Evolutionary conservation across 768 basidiomycete species (phyloP).

Genomic region (Panaeolus papilionaceus): DNA sequence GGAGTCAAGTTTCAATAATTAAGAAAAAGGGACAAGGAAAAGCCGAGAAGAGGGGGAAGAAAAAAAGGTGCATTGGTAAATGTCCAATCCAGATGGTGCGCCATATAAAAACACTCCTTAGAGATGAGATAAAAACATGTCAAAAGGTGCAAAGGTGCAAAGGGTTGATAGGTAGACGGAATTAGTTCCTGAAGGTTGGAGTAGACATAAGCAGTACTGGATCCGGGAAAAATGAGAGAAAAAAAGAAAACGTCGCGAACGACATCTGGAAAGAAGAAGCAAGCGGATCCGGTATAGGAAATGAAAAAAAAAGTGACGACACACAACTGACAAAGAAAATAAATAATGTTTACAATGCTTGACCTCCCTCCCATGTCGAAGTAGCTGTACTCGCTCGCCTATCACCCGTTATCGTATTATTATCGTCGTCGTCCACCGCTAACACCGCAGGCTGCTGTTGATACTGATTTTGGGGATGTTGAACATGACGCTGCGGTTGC

Average conservation of each 20-base stretch:
- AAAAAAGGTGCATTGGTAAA: constrained; percentile 24
- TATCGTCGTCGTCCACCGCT: constrained; percentile 37
- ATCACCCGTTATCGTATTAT: constrained; percentile 35
- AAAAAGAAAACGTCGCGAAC: constrained; percentile 18
- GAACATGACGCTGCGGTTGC: constrained; percentile 15
- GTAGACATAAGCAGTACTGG: constrained; percentile 28
- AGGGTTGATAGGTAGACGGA: constrained; percentile 10
- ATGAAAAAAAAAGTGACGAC: constrained; percentile 23
- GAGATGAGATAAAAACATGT: constrained; percentile 21
- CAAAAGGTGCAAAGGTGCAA: constrained; percentile 19
- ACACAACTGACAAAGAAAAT: constrained; percentile 22
- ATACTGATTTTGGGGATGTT: constrained; percentile 18
- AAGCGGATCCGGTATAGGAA: constrained; percentile 3
- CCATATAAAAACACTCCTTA: constrained; percentile 27
- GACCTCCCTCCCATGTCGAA: constrained; percentile 46
- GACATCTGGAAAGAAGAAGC: background rate
- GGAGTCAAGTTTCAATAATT: constrained; percentile 3
- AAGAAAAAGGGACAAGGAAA: background rate
- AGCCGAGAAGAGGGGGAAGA: constrained; percentile 17
- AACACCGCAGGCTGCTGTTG: constrained; percentile 21
- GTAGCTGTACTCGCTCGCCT: constrained; percentile 33
- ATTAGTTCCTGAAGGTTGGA: constrained; percentile 14
- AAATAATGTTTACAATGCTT: constrained; percentile 44
- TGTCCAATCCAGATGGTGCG: constrained; percentile 37
- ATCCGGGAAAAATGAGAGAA: constrained; percentile 26